Evolutionary conservation across 768 basidiomycete species (phyloP).

Genomic region (Chlorophyllum brunneum): DNA sequence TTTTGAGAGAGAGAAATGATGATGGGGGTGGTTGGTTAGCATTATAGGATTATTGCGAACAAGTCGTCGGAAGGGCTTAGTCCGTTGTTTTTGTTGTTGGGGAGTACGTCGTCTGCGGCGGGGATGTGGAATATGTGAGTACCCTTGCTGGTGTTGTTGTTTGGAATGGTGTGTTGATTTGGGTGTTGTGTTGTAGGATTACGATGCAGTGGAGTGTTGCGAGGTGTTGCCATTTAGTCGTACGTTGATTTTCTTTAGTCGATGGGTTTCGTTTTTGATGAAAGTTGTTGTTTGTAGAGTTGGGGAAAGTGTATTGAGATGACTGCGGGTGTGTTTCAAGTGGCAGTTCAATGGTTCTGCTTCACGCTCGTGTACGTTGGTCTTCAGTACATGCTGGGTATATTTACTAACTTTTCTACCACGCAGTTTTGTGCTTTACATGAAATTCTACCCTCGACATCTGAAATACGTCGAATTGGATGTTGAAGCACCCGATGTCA

Average conservation of each 20-base stretch:
- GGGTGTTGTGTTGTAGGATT: conserved; percentile 54
- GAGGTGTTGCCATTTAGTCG: conserved; percentile 74
- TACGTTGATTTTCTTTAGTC: too few relatives aligned
- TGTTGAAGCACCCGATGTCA: conserved; percentile 20
- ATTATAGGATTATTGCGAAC: conserved; percentile 72
- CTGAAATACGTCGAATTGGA: conserved; percentile 60
- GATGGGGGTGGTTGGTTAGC: conserved; percentile 34
- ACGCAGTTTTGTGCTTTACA: conserved; percentile 78
- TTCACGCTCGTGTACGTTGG: conserved; percentile 76
- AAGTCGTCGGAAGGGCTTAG: conserved; percentile 87
- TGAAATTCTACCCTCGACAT: conserved; percentile 83
- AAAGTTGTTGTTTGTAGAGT: conserved; percentile 36
- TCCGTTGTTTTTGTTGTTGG: conserved; percentile 87
- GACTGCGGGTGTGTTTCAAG: conserved; percentile 79
- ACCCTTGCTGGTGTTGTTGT: neutral
- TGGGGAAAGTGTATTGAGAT: conserved; percentile 72
- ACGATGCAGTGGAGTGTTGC: conserved; percentile 83
- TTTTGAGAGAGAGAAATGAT: neutral
- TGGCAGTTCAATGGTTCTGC: conserved; percentile 79
- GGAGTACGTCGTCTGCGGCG: conserved; percentile 78
- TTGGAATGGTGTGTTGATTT: conserved; percentile 12
- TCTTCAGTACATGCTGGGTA: neutral
- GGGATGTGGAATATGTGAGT: conserved; percentile 81
- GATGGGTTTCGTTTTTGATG: neutral
- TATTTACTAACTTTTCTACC: neutral